Conservation (phyloP, 1,284 basidiomycete species). For the Tilletia indica region DNA sequence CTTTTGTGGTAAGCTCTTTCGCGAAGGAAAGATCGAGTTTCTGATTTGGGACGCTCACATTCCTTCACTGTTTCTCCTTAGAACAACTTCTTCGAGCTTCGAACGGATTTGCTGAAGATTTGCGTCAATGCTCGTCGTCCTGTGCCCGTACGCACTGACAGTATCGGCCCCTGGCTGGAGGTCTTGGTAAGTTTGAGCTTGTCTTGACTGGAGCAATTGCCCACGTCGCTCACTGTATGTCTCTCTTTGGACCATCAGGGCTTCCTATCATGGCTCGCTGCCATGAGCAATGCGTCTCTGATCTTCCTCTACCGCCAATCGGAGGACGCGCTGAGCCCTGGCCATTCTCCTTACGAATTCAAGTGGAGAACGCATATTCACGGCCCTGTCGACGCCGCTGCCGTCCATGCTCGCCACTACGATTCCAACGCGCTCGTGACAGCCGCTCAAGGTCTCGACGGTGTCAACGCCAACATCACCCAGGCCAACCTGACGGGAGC, state of each 20-base stretch:
- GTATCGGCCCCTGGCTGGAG: conserved; percentile 91
- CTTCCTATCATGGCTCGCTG: conserved; percentile 41
- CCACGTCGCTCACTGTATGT: too few species aligned
- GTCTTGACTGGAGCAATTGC: background rate
- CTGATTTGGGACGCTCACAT: background rate
- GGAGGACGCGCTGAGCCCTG: conserved; percentile 25
- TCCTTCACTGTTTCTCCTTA: background rate
- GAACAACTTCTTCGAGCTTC: conserved; percentile 87
- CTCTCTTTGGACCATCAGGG: conserved; percentile 10
- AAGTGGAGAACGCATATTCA: conserved; percentile 40
- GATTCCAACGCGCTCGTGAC: conserved; percentile 15
- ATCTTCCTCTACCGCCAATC: conserved; percentile 46
- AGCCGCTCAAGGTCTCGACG: background rate
- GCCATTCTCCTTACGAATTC: conserved; percentile 37
- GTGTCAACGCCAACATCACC: conserved; percentile 7
- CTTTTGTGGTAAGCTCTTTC: conserved; percentile 31
- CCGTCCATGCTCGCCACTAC: background rate
- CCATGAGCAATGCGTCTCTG: conserved; percentile 42
- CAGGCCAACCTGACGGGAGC: background rate
- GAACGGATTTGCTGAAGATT: conserved; percentile 94
- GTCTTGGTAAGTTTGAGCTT: conserved; percentile 62
- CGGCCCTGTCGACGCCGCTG: background rate
- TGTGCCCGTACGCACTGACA: conserved; percentile 79
- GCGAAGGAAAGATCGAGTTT: background rate
- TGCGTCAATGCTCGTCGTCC: conserved; percentile 79